Evolutionary conservation across 495 filamentous ascomycete species (phyloP).

Genomic region (Trichoderma reesei): DNA sequence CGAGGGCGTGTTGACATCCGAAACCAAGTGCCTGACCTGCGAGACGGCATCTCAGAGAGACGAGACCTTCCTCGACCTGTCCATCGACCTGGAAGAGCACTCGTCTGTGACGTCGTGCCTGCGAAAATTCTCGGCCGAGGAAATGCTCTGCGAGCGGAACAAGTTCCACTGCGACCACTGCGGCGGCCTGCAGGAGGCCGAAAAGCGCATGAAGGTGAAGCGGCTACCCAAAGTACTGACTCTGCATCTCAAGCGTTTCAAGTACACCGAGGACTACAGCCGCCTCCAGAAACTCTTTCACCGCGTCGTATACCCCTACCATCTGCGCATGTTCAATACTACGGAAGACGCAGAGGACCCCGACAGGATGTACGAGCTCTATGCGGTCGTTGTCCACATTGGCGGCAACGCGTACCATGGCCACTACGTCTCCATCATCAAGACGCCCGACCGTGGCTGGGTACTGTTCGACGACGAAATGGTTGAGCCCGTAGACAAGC

Average conservation of each 20-base stretch:
- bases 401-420: slow-evolving; percentile 97
- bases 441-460: slow-evolving; percentile 94
- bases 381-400: slow-evolving; percentile 97
- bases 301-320: slow-evolving; percentile 91
- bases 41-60: slow-evolving; percentile 92
- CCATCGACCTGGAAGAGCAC: slow-evolving; percentile 91
- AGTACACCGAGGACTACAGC: slow-evolving; percentile 91
- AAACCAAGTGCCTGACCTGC: slow-evolving; percentile 93
- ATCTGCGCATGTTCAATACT: slow-evolving; percentile 93
- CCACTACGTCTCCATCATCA: slow-evolving; percentile 95
- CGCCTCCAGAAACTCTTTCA: slow-evolving; percentile 94
- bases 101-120: slow-evolving; percentile 94
- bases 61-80: slow-evolving; percentile 90
- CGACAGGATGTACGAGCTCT: slow-evolving; percentile 90
- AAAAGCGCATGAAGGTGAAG: slow-evolving; percentile 99
- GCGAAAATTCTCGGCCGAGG: slow-evolving; percentile 90
- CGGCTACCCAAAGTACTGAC: slow-evolving; percentile 83
- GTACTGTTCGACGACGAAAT: slow-evolving; percentile 95
- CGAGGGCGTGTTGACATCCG: slow-evolving; percentile 86
- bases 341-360: slow-evolving; percentile 95
- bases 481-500: slow-evolving; percentile 94
- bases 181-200: slow-evolving; percentile 91
- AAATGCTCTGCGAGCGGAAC: slow-evolving; percentile 97
- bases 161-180: slow-evolving; percentile 98
- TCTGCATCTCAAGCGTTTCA: slow-evolving; percentile 91